These are phyloP conservation scores for Tricholoma flavovirens DNA, from an alignment of 768 basidiomycete genomes.

Conservation along the genomic window DNA sequence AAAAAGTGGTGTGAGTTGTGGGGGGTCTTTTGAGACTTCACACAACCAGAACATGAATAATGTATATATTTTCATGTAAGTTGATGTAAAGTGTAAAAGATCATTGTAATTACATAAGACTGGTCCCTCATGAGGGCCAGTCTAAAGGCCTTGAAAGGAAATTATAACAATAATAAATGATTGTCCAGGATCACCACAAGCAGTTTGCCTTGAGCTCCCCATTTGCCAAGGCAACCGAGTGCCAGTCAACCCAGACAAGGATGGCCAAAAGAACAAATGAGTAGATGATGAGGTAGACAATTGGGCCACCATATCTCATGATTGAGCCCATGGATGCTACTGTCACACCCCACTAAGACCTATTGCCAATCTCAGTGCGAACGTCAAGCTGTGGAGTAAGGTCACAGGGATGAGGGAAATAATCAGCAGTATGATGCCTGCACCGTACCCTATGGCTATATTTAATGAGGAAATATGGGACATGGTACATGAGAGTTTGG, in stretches of 20 bases:
- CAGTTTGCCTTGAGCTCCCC: constrained; percentile 13
- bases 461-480: constrained; percentile 81
- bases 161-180: too few species aligned
- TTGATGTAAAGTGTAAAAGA: too few species aligned
- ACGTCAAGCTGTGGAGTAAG: constrained; percentile 65
- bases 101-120: too few species aligned
- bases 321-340: constrained; percentile 46
- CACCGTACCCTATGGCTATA: constrained; percentile 80
- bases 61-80: too few species aligned
- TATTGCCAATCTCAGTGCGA: constrained; percentile 75
- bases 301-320: constrained; percentile 65
- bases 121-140: too few species aligned
- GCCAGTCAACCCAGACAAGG: constrained; percentile 66
- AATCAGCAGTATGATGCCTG: constrained; percentile 75
- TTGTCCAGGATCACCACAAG: too few species aligned
- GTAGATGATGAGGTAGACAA: constrained; percentile 63
- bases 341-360: constrained; percentile 68
- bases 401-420: constrained; percentile 76
- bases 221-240: constrained; percentile 40
- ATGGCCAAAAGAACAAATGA: constrained; percentile 52
- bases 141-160: too few species aligned
- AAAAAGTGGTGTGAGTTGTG: too few species aligned
- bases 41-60: too few species aligned
- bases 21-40: too few species aligned
- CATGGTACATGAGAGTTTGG: constrained; percentile 62